Base-by-base conservation (phyloP, 2,329 filamentous ascomycete genomes). In the Xylariaceae sp. region DNA sequence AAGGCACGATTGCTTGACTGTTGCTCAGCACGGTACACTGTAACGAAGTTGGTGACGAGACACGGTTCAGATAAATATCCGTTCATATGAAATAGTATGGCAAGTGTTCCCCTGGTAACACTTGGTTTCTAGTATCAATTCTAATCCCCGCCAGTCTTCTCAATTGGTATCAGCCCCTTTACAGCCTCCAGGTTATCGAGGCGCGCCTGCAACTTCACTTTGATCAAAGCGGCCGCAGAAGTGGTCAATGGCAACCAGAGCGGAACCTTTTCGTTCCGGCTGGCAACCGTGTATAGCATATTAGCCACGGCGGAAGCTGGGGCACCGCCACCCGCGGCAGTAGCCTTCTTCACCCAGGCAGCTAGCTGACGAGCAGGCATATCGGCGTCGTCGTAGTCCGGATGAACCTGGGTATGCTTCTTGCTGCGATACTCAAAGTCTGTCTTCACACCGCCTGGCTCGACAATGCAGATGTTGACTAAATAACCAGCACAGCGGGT, bases 391-490 rank as follows among this genome's bases (percentile, higher is more conserved):
- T 38, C 36, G 12, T 47, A 47, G 14, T 29, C 45, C 8, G 38
- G 27, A 16, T 47, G 42, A 9, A 34, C 9, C 28, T 21, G 18
- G 5, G 37, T 42, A 12, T 35, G 31, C 36, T 38, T 47, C 36
- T 47, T 47, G 39, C 45, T 45, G 3, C 33, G 19, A 7, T 27
- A 37, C 30, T 47, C 45, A 24, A 47, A 47, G 4, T 47, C 35
- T 11, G 45, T 47, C 23, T 40, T 47, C 16, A 47, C 28, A 11
- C 45, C 42, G 6, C 41, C 42, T 2, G 45, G 45, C 28, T 47
- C 42, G 24, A 45, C 31, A n/a, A 47, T 17, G 14, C 45, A 47
- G 3, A 47, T 16, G 28, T 45, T 42, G 18, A 47, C 45, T 47
- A 5, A n/a, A n/a, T n/a, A n/a, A n/a, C n/a, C n/a, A n/a, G n/a